Conservation (phyloP, 2,329 filamentous ascomycete genomes). For the Aspergillus sp. region DNA sequence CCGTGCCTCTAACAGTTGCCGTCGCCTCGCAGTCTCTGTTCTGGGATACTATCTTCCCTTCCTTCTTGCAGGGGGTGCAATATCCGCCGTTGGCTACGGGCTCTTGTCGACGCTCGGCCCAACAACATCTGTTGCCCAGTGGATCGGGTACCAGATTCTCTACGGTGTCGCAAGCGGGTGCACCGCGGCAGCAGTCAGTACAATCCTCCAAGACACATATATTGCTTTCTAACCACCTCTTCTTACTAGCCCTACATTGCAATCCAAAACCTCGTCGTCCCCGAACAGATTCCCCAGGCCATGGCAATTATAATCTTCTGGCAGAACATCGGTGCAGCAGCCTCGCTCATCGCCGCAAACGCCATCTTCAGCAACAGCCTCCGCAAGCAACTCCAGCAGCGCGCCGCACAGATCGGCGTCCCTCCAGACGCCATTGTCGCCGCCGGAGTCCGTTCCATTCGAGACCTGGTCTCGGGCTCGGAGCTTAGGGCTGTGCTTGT, state of each 20-base stretch:
- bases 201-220: not conserved
- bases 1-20: not conserved
- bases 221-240: not conserved
- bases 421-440: slow-evolving; percentile 28
- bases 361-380: slow-evolving; percentile 34
- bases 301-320: slow-evolving; percentile 36
- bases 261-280: slow-evolving; percentile 31
- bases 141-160: not conserved
- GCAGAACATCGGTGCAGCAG: slow-evolving; percentile 40
- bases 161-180: not conserved
- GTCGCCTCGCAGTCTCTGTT: not conserved
- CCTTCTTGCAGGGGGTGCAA: slow-evolving; percentile 30
- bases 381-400: slow-evolving; percentile 23
- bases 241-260: slow-evolving; percentile 30
- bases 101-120: slow-evolving; percentile 36
- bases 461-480: slow-evolving; percentile 28
- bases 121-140: slow-evolving; percentile 14
- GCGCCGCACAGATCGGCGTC: slow-evolving; percentile 20
- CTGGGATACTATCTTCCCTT: slow-evolving; percentile 41
- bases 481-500: slow-evolving; percentile 30
- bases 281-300: slow-evolving; percentile 30
- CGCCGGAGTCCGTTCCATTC: slow-evolving; percentile 31
- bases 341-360: slow-evolving; percentile 35
- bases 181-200: not conserved
- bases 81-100: slow-evolving; percentile 37